Evolutionary conservation across 2,329 filamentous ascomycete species (phyloP).

Genomic region (Helotiales sp.): DNA sequence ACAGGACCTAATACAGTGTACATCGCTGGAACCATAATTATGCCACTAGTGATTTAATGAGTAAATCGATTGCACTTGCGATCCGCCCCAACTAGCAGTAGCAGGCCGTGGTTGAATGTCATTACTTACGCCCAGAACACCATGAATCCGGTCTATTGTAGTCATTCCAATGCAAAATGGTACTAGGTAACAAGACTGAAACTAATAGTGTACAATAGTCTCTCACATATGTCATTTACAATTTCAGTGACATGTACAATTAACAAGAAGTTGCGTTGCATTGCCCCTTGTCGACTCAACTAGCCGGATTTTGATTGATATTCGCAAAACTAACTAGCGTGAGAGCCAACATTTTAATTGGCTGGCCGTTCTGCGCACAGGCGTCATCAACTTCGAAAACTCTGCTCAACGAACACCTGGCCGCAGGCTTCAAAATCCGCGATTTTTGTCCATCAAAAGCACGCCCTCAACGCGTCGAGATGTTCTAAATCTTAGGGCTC

Average conservation of each 20-base stretch:
- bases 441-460: constrained; percentile 38
- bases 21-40: no score
- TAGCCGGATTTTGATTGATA: not conserved
- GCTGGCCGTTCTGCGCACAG: not conserved
- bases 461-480: constrained; percentile 30
- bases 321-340: not conserved
- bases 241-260: not conserved
- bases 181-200: not conserved
- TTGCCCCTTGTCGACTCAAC: not conserved
- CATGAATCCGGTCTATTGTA: no score
- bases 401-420: not conserved
- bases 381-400: not conserved
- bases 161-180: no score
- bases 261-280: not conserved
- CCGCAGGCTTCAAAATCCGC: not conserved
- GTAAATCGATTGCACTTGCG: no score
- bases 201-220: not conserved
- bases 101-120: no score
- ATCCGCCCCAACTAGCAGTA: no score
- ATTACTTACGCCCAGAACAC: no score
- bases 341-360: not conserved
- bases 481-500: constrained; percentile 28
- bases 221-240: not conserved
- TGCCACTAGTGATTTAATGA: no score
- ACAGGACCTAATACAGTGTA: no score